Percentiles rank a stretch among this genome's conserved stretches.
Conservation (phyloP, 2,329 filamentous ascomycete species). For the Arthrobotrys sphaeroides region DNA sequence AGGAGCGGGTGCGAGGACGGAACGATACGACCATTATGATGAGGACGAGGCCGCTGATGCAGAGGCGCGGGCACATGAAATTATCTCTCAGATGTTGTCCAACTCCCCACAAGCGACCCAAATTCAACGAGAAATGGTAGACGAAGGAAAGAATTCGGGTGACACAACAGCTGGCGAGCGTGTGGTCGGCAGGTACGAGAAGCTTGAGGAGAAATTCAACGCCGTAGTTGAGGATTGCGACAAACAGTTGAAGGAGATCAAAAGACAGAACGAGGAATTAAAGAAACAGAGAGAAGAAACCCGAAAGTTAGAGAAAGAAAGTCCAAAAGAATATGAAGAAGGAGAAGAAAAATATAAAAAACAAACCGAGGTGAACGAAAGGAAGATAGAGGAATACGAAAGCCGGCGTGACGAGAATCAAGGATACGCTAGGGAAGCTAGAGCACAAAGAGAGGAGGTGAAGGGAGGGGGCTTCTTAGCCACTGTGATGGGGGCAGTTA, state of each 20-base stretch:
- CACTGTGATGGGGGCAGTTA: too few species aligned
- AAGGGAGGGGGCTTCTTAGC: too few species aligned
- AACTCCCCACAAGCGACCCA: not conserved
- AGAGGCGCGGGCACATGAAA: not conserved
- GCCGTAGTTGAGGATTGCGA: not conserved
- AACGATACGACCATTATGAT: not conserved
- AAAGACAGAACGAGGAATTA: too few species aligned
- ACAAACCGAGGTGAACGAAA: not conserved
- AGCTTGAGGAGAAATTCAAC: not conserved
- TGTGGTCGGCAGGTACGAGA: not conserved
- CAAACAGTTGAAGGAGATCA: too few species aligned
- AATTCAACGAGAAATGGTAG: conserved; percentile 10
- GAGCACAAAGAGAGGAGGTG: not conserved
- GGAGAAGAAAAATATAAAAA: not conserved
- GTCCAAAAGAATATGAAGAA: not conserved
- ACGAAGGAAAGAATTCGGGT: not conserved
- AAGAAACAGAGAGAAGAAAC: too few species aligned
- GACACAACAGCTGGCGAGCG: conserved; percentile 3
- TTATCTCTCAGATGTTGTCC: not conserved
- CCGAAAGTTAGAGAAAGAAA: too few species aligned
- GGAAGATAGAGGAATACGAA: not conserved
- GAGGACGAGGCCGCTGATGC: not conserved
- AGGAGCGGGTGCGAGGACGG: not conserved
- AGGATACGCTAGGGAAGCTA: conserved; percentile 9
- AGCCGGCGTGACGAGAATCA: too few species aligned